Conservation (phyloP, 139 green algal genomes). For the Chlamydomonas sp. region DNA sequence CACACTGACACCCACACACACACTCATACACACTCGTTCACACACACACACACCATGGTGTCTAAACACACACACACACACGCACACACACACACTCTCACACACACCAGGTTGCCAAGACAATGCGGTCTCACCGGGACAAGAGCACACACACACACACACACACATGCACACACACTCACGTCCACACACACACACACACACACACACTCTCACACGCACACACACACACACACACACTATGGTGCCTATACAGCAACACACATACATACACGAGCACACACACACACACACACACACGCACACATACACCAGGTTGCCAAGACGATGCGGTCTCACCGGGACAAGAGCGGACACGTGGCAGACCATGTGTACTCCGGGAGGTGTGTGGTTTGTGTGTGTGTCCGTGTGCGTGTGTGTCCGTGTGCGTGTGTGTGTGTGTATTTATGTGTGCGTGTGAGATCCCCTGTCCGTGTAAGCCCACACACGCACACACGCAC, state of each 20-base stretch:
- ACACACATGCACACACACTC: no score
- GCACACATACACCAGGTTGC: not conserved
- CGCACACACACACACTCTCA: not conserved
- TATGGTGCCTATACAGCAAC: no score
- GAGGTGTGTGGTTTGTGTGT: slow-evolving; percentile 9
- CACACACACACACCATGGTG: not conserved
- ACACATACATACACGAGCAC: no score
- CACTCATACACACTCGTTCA: not conserved
- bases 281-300: not conserved
- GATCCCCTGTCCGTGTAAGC: not conserved
- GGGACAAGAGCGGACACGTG: not conserved
- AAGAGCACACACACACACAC: not conserved
- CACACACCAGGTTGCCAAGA: no score
- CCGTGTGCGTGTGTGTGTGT: slow-evolving; percentile 9
- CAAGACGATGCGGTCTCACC: slow-evolving; percentile 11
- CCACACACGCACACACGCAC: not conserved
- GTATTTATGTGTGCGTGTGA: not conserved
- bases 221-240: no score
- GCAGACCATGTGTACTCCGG: slow-evolving; percentile 6
- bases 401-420: slow-evolving; percentile 8
- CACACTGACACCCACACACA: not conserved
- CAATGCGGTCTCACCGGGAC: not conserved
- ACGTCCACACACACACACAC: no score
- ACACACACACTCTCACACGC: no score
- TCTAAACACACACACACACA: slow-evolving; percentile 6